Evolutionary conservation across 208 protist genomes (phyloP), one percentile per base, ranked within the genome.

Genomic region (Crithidia thermophila): DNA sequence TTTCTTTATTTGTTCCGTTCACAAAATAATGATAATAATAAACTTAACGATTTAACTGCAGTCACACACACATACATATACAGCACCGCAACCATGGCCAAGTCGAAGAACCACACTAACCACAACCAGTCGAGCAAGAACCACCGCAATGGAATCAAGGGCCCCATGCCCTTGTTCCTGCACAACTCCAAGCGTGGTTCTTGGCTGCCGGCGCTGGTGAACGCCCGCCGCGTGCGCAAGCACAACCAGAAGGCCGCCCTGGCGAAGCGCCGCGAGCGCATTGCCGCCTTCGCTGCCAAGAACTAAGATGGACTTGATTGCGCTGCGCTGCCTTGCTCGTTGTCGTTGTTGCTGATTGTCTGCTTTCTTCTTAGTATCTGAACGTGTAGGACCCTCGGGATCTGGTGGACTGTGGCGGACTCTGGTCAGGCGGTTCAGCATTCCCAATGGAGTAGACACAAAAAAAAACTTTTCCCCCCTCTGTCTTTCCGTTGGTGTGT

Each of bases 51-150:
- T 66, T 37, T 49, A n/a, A 25, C 33, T n/a, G 21, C 39, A 72
- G 71, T 66, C 33, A 67, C 52, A 67, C 36, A 45, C 6, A 37
- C 36, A 10, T 31, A 43, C 36, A 60, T 49, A 66, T 51, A 67
- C 43, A 59, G 39, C 34, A 14, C 6, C 40, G 65, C 47, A 75
- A 65, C 61, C 72, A 96, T 96, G 91, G 91, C 91, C 68, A 96
- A 96, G 87, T 96, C 91, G 42, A 96, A 96, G 88, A 96, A 96
- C 84, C 91, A 96, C 85, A 96, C 91, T 6, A 96, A 96, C 84
- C 91, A 96, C 86, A 96, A 96, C 84, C 89, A 96, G 82, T 94
- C 87, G 74, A 75, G 76, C 68, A 96, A 96, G 88, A 94, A 94
- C 75, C 91, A 96, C 86, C 81, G 87, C 75, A 96, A 96, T 77